phyloP scores from a whole-genome alignment of 805 yeast species.

The Metschnikowia rubicola region DNA sequence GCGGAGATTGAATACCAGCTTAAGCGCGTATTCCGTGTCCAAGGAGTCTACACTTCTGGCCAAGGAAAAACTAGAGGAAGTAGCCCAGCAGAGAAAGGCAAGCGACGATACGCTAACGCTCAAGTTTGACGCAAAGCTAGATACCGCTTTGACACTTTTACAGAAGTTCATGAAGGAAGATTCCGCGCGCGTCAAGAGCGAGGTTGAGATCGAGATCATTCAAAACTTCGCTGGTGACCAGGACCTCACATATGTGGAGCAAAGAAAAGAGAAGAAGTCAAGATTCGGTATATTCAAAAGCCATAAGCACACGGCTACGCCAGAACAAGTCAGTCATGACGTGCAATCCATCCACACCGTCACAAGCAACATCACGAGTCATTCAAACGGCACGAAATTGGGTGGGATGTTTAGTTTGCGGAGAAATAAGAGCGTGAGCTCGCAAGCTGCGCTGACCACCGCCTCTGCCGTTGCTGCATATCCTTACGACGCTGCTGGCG shows the following conservation, averaged over 20 bases:
- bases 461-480: slow-evolving; percentile 54
- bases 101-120: slow-evolving; percentile 39
- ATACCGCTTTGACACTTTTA: slow-evolving; percentile 49
- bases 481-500: slow-evolving; percentile 62
- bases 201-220: slow-evolving; percentile 87
- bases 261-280: slow-evolving; percentile 50
- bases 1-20: slow-evolving; percentile 43
- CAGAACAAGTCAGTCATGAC: slow-evolving; percentile 18
- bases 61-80: slow-evolving; percentile 49
- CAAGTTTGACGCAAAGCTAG: slow-evolving; percentile 51
- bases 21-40: slow-evolving; percentile 35
- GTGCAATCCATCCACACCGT: slow-evolving; percentile 35
- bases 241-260: slow-evolving; percentile 59
- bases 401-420: slow-evolving; percentile 37
- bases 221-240: slow-evolving; percentile 77
- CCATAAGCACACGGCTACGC: slow-evolving; percentile 14
- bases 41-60: slow-evolving; percentile 45
- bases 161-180: slow-evolving; percentile 71
- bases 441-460: slow-evolving; percentile 19
- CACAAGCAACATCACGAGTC: slow-evolving; percentile 27
- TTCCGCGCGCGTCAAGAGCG: slow-evolving; percentile 65
- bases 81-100: slow-evolving; percentile 32
- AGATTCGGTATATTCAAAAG: slow-evolving; percentile 53
- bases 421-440: slow-evolving; percentile 26
- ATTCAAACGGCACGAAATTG: slow-evolving; percentile 19